These are phyloP conservation scores for Panicum miliaceum DNA, from an alignment of 176 grass and related monocot species.

Conservation along the genomic window DNA sequence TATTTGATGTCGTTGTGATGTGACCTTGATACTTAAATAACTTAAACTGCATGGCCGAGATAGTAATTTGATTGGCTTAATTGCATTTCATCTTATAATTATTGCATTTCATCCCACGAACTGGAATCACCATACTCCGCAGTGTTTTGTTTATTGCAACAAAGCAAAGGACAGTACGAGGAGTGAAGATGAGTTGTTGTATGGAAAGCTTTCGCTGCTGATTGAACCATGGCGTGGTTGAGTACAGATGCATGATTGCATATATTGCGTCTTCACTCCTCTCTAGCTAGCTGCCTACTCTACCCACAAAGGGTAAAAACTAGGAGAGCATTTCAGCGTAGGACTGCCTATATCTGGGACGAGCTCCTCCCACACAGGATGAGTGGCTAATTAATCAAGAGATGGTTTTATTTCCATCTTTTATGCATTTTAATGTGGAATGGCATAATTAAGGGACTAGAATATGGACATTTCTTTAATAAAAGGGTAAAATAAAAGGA, in stretches of 20 bases:
- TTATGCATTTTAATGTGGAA: neutral
- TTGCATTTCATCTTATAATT: neutral
- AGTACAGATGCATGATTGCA: conserved; percentile 31
- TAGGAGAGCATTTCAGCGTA: conserved; percentile 22
- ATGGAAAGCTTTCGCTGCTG: neutral
- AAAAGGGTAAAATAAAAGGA: neutral
- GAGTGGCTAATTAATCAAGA: neutral
- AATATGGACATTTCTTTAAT: too few species aligned
- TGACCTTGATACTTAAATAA: too few species aligned
- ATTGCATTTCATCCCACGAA: neutral
- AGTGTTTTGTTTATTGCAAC: conserved; percentile 31
- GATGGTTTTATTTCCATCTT: neutral
- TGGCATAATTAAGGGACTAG: neutral
- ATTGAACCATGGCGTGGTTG: neutral
- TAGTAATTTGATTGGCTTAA: neutral
- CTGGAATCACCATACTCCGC: conserved; percentile 3
- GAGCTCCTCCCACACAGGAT: neutral
- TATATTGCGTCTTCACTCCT: conserved; percentile 10
- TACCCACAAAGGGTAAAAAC: conserved; percentile 49
- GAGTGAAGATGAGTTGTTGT: neutral
- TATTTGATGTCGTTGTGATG: too few species aligned
- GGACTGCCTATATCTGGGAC: conserved; percentile 25
- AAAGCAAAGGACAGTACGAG: conserved; percentile 47
- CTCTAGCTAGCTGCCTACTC: neutral
- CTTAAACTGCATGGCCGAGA: neutral